Evolutionary conservation across 78 protist genomes (phyloP).

Genomic region (Creolimax fragrantissima): DNA sequence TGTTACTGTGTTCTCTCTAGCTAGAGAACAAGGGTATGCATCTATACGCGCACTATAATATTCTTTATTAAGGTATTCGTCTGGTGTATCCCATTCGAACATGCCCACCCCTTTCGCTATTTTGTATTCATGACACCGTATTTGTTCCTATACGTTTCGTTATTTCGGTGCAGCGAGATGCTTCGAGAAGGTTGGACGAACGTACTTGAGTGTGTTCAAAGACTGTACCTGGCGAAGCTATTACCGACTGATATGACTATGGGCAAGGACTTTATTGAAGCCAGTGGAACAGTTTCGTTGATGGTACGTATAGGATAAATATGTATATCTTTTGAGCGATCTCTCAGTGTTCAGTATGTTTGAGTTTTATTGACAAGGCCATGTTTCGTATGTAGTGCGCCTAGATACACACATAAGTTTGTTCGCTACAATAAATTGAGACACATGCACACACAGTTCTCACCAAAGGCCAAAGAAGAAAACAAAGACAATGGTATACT

Average conservation of each 20-base stretch:
- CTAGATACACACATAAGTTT: neutral
- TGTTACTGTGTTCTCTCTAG: conserved; percentile 13
- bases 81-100: too few relatives aligned
- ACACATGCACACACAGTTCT: neutral
- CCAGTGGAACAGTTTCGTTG: neutral
- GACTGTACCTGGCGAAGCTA: conserved; percentile 5
- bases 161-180: neutral
- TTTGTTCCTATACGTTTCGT: too few relatives aligned
- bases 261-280: neutral
- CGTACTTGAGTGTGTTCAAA: conserved; percentile 15
- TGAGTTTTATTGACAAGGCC: neutral
- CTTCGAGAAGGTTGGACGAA: conserved; percentile 47
- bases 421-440: neutral
- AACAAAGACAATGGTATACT: neutral
- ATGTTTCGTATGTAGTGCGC: neutral
- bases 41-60: too few relatives aligned
- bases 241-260: conserved; percentile 15
- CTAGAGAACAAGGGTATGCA: conserved; percentile 35
- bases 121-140: too few relatives aligned
- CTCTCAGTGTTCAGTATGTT: neutral
- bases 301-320: neutral
- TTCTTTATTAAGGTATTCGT: too few relatives aligned
- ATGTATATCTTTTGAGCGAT: neutral
- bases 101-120: too few relatives aligned
- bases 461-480: neutral